Percentiles rank a stretch among this genome's conserved stretches.
phyloP scores from a whole-genome alignment of 2,329 filamentous ascomycete genomes.

The Elsinoe necatrix region DNA sequence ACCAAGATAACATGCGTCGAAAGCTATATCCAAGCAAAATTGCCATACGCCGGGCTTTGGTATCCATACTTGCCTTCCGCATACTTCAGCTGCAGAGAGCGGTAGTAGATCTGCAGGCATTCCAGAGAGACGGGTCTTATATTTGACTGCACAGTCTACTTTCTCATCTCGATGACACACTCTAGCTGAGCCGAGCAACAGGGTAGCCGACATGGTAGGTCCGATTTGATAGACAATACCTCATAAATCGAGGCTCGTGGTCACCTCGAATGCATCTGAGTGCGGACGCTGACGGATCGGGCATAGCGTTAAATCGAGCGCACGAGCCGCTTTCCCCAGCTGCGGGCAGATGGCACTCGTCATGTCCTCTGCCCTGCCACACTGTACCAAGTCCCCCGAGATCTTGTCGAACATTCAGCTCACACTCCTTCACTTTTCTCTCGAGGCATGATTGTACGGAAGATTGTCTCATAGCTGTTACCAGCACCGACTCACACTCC shows the following conservation, averaged over 20 bases:
- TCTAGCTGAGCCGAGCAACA: neutral
- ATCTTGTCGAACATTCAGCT: neutral
- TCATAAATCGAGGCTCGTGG: neutral
- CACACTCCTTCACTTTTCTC: neutral
- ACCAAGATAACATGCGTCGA: neutral
- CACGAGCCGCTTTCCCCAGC: constrained; percentile 11
- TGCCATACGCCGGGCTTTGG: neutral
- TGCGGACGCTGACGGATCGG: neutral
- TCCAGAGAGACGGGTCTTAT: neutral
- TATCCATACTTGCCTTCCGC: neutral
- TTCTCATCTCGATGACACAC: neutral
- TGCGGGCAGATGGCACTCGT: constrained; percentile 2
- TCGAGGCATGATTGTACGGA: neutral
- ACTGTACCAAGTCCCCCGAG: constrained; percentile 1
- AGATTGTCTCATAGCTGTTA: neutral
- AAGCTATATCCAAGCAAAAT: neutral
- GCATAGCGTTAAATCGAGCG: neutral
- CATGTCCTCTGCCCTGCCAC: constrained; percentile 1
- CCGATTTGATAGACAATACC: neutral
- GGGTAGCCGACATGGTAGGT: neutral
- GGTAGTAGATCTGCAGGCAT: neutral
- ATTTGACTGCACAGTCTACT: neutral
- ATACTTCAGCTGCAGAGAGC: neutral
- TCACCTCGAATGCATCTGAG: neutral
- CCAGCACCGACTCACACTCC: neutral